Percentiles rank a stretch among this genome's conserved stretches.
Evolutionary conservation across 2,329 filamentous ascomycete species (phyloP).

Genomic region (Paraphoma chrysanthemicola): DNA sequence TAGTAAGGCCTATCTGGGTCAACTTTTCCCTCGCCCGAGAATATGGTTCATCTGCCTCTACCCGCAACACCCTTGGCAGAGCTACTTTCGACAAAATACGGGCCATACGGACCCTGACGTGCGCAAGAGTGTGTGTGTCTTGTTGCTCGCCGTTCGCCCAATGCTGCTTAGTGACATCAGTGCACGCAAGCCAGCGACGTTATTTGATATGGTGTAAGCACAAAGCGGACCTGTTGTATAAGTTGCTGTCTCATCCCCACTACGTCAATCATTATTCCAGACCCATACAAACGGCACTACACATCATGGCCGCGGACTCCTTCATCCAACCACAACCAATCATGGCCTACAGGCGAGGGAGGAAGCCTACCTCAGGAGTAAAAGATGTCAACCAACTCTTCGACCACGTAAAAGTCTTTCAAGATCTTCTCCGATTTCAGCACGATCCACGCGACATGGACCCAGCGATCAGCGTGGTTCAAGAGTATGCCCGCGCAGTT

Average conservation of each 20-base stretch:
- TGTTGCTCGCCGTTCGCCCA: neutral
- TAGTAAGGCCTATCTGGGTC: neutral
- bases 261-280: neutral
- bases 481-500: constrained; percentile 6
- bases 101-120: neutral
- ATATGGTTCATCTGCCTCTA: neutral
- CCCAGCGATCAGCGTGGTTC: constrained; percentile 1
- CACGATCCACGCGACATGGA: constrained; percentile 2
- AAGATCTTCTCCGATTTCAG: constrained; percentile 4
- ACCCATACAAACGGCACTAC: neutral
- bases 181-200: neutral
- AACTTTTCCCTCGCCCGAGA: neutral
- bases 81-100: neutral
- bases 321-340: neutral
- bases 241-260: neutral
- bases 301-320: neutral
- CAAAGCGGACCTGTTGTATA: neutral
- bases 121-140: neutral
- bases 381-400: constrained; percentile 3
- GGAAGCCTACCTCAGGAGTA: neutral
- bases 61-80: neutral
- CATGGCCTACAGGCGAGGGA: neutral
- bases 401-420: constrained; percentile 1
- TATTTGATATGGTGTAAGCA: neutral
- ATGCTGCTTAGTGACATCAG: neutral